phyloP scores from a whole-genome alignment of 768 basidiomycete genomes.

The Serpula lacrymans region DNA sequence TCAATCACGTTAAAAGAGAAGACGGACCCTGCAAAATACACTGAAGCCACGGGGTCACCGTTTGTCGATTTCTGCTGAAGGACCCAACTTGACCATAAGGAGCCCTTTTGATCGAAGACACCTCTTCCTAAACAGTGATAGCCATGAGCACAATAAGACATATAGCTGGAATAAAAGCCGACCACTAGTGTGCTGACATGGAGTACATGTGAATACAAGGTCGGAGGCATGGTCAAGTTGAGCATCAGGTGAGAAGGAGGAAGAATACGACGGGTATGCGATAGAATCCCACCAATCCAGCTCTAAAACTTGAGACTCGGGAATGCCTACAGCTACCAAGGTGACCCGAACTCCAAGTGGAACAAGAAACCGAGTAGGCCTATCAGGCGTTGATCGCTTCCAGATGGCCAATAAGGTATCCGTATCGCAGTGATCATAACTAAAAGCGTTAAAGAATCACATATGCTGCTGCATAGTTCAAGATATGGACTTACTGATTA shows the following conservation, averaged over 20 bases:
- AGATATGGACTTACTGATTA: slow-evolving; percentile 38
- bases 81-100: slow-evolving; percentile 41
- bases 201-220: slow-evolving; percentile 31
- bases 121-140: slow-evolving; percentile 27
- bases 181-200: slow-evolving; percentile 43
- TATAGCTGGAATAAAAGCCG: slow-evolving; percentile 1
- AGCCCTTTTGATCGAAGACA: slow-evolving; percentile 28
- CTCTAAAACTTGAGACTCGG: slow-evolving; percentile 27
- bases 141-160: neutral
- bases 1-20: neutral
- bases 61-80: slow-evolving; percentile 23
- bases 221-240: slow-evolving; percentile 7
- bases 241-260: too few species aligned
- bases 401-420: slow-evolving; percentile 23
- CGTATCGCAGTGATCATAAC: slow-evolving; percentile 43
- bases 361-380: slow-evolving; percentile 30
- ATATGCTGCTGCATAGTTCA: neutral
- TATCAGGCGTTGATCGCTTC: slow-evolving; percentile 18
- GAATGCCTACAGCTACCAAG: slow-evolving; percentile 24
- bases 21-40: slow-evolving; percentile 29
- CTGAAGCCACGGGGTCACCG: slow-evolving; percentile 2
- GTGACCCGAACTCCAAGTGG: slow-evolving; percentile 31
- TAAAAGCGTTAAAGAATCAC: slow-evolving; percentile 6
- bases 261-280: slow-evolving; percentile 9
- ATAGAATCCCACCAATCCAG: slow-evolving; percentile 41